Conservation (phyloP, 2,329 filamentous ascomycete species). For the Colletotrichum ledebouriae region DNA sequence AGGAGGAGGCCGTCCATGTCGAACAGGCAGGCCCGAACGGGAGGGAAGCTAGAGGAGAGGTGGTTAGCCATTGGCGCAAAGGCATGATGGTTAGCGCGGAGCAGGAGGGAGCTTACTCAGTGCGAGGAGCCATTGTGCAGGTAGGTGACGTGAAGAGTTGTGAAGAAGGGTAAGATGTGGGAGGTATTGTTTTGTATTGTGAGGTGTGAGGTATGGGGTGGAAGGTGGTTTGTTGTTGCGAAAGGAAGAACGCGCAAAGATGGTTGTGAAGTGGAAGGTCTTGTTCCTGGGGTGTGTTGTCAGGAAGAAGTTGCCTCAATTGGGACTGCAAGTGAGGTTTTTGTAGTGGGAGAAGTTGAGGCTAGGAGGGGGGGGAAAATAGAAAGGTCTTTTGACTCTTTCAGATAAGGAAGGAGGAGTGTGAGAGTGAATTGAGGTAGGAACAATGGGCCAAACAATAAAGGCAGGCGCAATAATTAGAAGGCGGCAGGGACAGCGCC, state of each 20-base stretch:
- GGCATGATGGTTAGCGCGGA: conserved; percentile 48
- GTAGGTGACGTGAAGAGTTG: conserved; percentile 17
- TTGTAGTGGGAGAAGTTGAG: conserved; percentile 14
- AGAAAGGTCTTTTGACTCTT: neutral
- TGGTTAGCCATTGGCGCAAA: conserved; percentile 1
- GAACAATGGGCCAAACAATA: neutral
- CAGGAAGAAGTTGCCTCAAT: conserved; percentile 15
- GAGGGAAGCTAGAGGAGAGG: conserved; percentile 72
- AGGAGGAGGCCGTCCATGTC: conserved; percentile 99
- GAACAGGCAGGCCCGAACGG: conserved; percentile 91
- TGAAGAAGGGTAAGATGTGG: neutral
- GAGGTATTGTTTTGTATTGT: neutral
- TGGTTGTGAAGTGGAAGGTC: conserved; percentile 20
- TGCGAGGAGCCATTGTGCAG: conserved; percentile 57
- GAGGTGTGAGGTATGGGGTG: neutral
- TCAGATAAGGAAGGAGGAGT: neutral
- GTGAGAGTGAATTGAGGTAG: conserved; percentile 24
- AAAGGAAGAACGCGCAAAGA: neutral
- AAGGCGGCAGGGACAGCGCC: conserved; percentile 27
- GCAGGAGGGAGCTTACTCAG: conserved; percentile 56
- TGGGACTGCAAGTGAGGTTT: neutral
- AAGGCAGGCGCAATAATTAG: neutral
- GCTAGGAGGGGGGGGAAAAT: neutral
- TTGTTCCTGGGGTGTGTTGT: neutral
- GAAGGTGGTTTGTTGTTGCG: neutral